Base-by-base conservation (phyloP, 345 rosid species). In the Chamaenerion angustifolium region DNA sequence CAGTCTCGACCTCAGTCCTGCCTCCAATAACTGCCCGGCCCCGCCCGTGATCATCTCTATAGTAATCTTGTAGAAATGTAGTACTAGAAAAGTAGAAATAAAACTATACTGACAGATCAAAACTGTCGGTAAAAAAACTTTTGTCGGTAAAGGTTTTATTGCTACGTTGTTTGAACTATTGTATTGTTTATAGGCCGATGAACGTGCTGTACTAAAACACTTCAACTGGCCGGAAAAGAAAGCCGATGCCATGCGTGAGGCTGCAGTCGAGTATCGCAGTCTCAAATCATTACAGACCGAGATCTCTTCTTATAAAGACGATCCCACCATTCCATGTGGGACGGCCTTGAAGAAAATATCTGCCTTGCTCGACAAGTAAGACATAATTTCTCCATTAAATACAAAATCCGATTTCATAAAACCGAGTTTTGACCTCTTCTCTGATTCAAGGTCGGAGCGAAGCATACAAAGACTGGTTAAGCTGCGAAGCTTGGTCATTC, bases 161-260 rank as follows among this genome's bases (percentile, higher is more conserved):
- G n/a, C n/a, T n/a, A n/a, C n/a, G n/a, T n/a, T 21, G 25, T 21
- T 21, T 21, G 25, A 21, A 4, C 0, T 21, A 0, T 8, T 44
- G 52, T 19, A 31, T 3, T 31, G 37, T 6, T 42, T 21, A 57
- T 69, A 85, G 97, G 90, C 85, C 19, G 97, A 89, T 65, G 95
- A 89, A 56, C 71, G 79, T 57, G 94, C 94, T 45, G 97, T 89
- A 53, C 61, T 85, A 55, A 89, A 89, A 81, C 90, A 89, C 66
- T 89, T 89, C 67, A 77, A 81, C 56, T 89, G 95, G 95, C 97
- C 95, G 8, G 97, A 89, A 74, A 72, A 53, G 58, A 89, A 85
- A 71, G 97, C 94, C 4, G 95, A 89, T 76, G 81, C 90, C 45
- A 48, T 89, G 60, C 70, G 85, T 59, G 97, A 85, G 65, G 95